Evolutionary conservation across 2,329 filamentous ascomycete species (phyloP).

Genomic region (Botrytis porri): DNA sequence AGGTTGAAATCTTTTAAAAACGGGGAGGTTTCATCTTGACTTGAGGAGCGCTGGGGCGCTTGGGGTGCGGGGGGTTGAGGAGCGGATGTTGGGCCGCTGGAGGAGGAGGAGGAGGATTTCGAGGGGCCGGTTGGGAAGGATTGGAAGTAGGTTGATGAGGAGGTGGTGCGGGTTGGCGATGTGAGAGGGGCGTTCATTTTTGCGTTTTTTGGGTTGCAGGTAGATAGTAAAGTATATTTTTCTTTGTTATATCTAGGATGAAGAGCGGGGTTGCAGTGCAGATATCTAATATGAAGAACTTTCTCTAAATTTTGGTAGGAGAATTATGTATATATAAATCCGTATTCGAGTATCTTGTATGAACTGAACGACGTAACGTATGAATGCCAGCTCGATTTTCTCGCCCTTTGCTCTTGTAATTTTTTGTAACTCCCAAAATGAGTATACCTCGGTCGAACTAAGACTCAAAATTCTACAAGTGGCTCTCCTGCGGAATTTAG

Average conservation of each 20-base stretch:
- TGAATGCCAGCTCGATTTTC: neutral
- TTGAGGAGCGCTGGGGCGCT: slow-evolving; percentile 17
- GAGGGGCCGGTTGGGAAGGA: slow-evolving; percentile 24
- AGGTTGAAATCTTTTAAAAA: slow-evolving; percentile 81
- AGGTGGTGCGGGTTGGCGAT: slow-evolving; percentile 34
- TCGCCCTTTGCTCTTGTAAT: neutral
- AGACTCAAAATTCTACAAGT: neutral
- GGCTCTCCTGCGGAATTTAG: slow-evolving; percentile 1
- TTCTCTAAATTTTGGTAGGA: neutral
- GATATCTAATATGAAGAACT: neutral
- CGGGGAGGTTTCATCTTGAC: slow-evolving; percentile 52
- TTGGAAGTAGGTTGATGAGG: slow-evolving; percentile 25
- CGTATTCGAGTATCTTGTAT: neutral
- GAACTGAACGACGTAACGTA: neutral
- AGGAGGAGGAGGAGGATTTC: slow-evolving; percentile 24
- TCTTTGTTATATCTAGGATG: neutral
- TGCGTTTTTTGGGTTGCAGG: neutral
- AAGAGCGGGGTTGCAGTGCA: neutral
- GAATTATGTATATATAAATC: neutral
- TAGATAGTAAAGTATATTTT: neutral
- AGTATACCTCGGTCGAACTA: slow-evolving; percentile 9
- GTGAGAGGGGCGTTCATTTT: slow-evolving; percentile 19
- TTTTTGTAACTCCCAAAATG: neutral
- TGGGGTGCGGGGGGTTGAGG: slow-evolving; percentile 23
- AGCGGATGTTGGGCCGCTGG: slow-evolving; percentile 23